Base-by-base conservation (phyloP, 78 protist species). In the Pigoraptor vietnamica region DNA sequence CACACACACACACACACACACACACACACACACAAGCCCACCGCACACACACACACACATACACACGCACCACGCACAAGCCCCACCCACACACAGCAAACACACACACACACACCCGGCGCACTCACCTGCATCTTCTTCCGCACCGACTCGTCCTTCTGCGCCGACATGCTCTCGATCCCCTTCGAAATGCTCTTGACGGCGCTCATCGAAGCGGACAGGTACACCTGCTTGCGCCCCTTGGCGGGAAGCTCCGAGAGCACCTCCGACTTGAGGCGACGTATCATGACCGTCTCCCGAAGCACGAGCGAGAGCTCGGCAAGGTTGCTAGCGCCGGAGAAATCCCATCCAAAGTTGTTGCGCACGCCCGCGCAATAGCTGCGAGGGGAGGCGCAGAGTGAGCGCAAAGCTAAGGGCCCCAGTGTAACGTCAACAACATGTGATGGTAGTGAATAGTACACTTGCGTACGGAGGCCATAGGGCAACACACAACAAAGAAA, bases 251-350 rank as follows among this genome's bases (percentile, higher is more conserved):
- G 95, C 88, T 95, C n/a, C 1, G 25, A 9, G 67, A 92, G 87
- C n/a, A 95, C 97, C 24, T 93, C 92, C n/a, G 32, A 39, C 91
- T 95, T 95, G 86, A 34, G 89, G 0, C 97, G 87, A 1, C 97
- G 92, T 0, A 95, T n/a, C 95, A 93, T 91, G 40, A 48, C 29
- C 10, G 56, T 9, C 83, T 0, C 34, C 36, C 2, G 0, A 56
- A 95, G n/a, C 82, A 93, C 40, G 34, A 40, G 34, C 39, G 94
- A 40, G 37, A 95, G 92, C 84, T 95, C 97, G 29, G 2, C 82
- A 9, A 56, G 33, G 93, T 95, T 10, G 33, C 88, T 10, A 21
- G 34, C 33, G 1, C 96, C 96, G 24, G 24, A 55, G 32, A n/a
- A 82, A 24, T 93, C 96, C 55, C 37, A 19, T 9, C 89, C 91